Evolutionary conservation across 2,329 filamentous ascomycete genomes (phyloP).

Genomic region (Penicillium sp.): DNA sequence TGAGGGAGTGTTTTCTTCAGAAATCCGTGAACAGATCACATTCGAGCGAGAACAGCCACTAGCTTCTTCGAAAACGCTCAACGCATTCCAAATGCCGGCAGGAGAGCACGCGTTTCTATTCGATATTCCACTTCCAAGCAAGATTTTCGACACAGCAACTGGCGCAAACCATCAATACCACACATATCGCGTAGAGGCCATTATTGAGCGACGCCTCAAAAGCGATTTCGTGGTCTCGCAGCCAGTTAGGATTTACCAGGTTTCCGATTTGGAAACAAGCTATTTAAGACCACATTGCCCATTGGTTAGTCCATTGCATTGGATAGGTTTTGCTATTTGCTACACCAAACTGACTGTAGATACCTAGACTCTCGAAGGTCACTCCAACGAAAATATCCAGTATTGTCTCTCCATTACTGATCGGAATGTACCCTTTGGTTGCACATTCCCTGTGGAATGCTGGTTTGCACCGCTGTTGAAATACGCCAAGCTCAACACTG

Average conservation of each 20-base stretch:
- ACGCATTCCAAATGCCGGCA: slow-evolving; percentile 12
- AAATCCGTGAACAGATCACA: slow-evolving; percentile 10
- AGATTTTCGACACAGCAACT: slow-evolving; percentile 10
- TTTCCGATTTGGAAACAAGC: background rate
- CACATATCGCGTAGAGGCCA: slow-evolving; percentile 12
- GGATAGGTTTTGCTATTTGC: accelerated
- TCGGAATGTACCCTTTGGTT: slow-evolving; percentile 15
- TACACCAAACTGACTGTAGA: background rate
- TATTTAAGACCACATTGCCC: slow-evolving; percentile 1
- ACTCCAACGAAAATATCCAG: slow-evolving; percentile 8
- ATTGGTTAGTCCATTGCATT: background rate
- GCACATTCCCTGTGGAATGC: slow-evolving; percentile 15
- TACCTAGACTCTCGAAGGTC: slow-evolving; percentile 10
- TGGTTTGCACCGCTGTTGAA: slow-evolving; percentile 14
- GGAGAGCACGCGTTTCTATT: slow-evolving; percentile 19
- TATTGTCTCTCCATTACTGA: slow-evolving; percentile 17
- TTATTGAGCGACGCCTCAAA: slow-evolving; percentile 12
- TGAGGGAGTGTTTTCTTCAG: background rate
- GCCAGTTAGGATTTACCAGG: slow-evolving; percentile 12
- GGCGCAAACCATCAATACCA: slow-evolving; percentile 12
- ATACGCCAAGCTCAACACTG: slow-evolving; percentile 1
- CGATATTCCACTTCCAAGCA: slow-evolving; percentile 9
- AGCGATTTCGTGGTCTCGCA: slow-evolving; percentile 13
- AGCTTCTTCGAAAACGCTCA: slow-evolving; percentile 13
- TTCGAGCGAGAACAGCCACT: slow-evolving; percentile 10